Percentiles rank a stretch among this genome's conserved stretches.
Conservation (phyloP, 139 green algal genomes). For the Choricystis sp. region DNA sequence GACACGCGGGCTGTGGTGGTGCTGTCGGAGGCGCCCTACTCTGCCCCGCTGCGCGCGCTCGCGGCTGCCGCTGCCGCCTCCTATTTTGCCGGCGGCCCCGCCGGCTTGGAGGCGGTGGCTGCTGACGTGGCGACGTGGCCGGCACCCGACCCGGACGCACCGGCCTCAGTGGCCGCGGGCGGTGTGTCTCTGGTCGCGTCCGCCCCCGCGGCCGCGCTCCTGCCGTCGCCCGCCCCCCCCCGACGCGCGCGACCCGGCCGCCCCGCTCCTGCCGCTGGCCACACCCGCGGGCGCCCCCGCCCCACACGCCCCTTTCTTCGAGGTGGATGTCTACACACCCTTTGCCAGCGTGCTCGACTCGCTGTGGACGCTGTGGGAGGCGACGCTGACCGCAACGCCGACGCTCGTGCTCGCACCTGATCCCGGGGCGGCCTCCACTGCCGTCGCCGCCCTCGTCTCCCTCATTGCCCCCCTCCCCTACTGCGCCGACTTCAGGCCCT, state of each 20-base stretch:
- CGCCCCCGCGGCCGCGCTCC: neutral
- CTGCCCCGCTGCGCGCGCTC: neutral
- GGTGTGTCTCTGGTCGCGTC: neutral
- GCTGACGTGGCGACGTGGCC: neutral
- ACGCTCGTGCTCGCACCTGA: slow-evolving; percentile 58
- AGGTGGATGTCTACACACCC: slow-evolving; percentile 34
- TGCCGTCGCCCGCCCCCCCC: neutral
- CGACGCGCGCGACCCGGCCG: neutral
- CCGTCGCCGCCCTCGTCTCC: slow-evolving; percentile 51
- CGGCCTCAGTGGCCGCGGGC: neutral
- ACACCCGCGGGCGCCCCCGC: neutral
- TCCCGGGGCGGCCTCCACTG: slow-evolving; percentile 16
- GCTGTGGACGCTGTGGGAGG: slow-evolving; percentile 72
- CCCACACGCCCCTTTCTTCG: slow-evolving; percentile 11
- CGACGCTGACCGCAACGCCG: slow-evolving; percentile 56
- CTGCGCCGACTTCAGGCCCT: slow-evolving; percentile 62
- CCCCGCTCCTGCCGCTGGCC: neutral
- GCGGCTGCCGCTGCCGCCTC: no score
- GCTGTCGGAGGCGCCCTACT: neutral
- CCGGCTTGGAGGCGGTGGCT: neutral
- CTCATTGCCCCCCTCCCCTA: slow-evolving; percentile 67
- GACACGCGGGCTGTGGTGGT: neutral
- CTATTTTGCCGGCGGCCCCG: neutral
- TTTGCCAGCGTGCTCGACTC: slow-evolving; percentile 15
- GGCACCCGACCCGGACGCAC: no score